Conservation (phyloP, 805 yeast genomes). For the Phaffomyces thermotolerans region DNA sequence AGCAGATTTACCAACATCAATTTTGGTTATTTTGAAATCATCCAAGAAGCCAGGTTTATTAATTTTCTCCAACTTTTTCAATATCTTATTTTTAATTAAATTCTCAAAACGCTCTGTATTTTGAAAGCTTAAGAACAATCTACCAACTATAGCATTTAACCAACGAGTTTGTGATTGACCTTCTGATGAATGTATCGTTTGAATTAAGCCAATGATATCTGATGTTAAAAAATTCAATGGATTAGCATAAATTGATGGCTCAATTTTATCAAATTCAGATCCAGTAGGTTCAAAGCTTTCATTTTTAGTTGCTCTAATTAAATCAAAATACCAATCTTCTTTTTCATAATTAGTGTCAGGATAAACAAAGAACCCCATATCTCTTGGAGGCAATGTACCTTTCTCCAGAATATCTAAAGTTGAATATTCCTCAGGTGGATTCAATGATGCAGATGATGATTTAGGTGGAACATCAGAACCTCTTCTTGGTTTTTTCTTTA, state of each 20-base stretch:
- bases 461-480: slow-evolving; percentile 27
- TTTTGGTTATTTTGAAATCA: slow-evolving; percentile 64
- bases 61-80: slow-evolving; percentile 67
- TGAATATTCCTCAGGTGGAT: slow-evolving; percentile 9
- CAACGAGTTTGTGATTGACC: slow-evolving; percentile 80
- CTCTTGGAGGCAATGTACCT: slow-evolving; percentile 25
- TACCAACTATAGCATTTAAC: slow-evolving; percentile 83
- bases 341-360: slow-evolving; percentile 74
- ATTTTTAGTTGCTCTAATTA: slow-evolving; percentile 67
- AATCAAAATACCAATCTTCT: slow-evolving; percentile 89
- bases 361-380: slow-evolving; percentile 50
- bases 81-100: slow-evolving; percentile 50
- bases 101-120: slow-evolving; percentile 60
- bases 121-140: slow-evolving; percentile 72
- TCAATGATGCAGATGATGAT: slow-evolving; percentile 22
- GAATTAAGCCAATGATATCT: slow-evolving; percentile 68
- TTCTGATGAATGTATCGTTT: slow-evolving; percentile 71
- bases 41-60: slow-evolving; percentile 85
- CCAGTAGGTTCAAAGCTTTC: slow-evolving; percentile 17
- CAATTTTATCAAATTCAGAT: slow-evolving; percentile 29
- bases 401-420: slow-evolving; percentile 19
- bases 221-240: slow-evolving; percentile 65
- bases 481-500: slow-evolving; percentile 37
- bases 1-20: slow-evolving; percentile 72
- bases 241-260: slow-evolving; percentile 61